Base-by-base conservation (phyloP, 257 asterid genomes). In the Capsicum rhomboideum region DNA sequence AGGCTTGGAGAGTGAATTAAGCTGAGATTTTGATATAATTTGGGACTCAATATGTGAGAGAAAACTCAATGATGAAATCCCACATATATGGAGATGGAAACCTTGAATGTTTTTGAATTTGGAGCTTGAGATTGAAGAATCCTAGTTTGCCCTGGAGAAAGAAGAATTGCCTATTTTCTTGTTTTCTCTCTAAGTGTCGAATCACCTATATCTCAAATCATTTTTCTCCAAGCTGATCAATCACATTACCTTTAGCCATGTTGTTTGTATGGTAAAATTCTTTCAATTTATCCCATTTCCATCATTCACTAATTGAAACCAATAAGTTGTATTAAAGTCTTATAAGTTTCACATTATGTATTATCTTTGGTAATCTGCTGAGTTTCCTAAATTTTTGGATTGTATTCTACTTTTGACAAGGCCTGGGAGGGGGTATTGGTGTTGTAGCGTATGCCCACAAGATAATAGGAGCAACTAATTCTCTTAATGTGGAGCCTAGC, bases 381-480 rank as follows among this genome's bases (percentile, higher is more conserved):
- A 16, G 5, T 44, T 26, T 77, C 81, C 44, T 77, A 16, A 77
- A 49, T 23, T 26, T 16, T 77, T 77, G 56, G 42, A 75, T 75
- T 49, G 2, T 49, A 12, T 23, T 75, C 61, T 5, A 77, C 26
- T 26, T 49, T 8, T 77, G 46, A 63, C 53, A 78, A 96, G 99
- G 97, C 95, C 5, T 96, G 99, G 98, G 98, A 94, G 88, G 37
- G 37, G 98, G 98, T 53, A 89, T 93, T 58, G 99, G 97, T 80
- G 97, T 91, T 40, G 98, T 96, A 84, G 97, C 97, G 54, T 96
- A 98, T 40, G 97, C 99, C 5, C 97, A 98, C 20, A 94, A 94
- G 90, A 89, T 94, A 84, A 96, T 94, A 82, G 98, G 99, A 85
- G 95, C 93, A 0, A 96, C 99, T 8, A 93, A 94, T 90, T 98